Conservation (phyloP, 1,139 yeast species). For the Kurtzmaniella quercitrusa region DNA sequence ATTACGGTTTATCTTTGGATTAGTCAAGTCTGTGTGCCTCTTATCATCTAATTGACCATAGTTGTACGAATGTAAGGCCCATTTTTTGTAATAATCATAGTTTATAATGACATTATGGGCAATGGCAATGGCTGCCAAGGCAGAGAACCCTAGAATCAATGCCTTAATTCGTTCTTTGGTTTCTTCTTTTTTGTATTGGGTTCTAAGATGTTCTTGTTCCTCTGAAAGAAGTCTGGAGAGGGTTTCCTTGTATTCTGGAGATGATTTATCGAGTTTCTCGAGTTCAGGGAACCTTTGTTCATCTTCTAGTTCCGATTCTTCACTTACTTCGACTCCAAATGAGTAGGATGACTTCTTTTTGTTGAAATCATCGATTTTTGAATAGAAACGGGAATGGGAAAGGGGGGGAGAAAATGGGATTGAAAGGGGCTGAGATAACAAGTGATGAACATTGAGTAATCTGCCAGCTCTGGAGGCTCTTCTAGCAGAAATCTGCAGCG, state of each 20-base stretch:
- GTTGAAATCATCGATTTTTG: conserved; percentile 21
- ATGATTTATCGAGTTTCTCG: conserved; percentile 23
- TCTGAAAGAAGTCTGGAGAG: conserved; percentile 27
- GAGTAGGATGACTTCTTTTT: conserved; percentile 31
- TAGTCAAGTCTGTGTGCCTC: conserved; percentile 17
- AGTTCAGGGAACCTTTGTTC: conserved; percentile 29
- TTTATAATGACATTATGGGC: conserved; percentile 41
- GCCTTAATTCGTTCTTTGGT: conserved; percentile 34
- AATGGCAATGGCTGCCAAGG: conserved; percentile 29
- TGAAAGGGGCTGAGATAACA: neutral
- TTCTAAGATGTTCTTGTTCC: conserved; percentile 17
- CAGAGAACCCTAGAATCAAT: conserved; percentile 23
- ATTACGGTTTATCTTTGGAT: conserved; percentile 26
- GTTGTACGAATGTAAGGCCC: conserved; percentile 3
- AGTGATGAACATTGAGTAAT: neutral
- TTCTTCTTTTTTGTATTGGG: conserved; percentile 22
- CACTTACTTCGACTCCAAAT: conserved; percentile 21
- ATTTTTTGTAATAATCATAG: conserved; percentile 31
- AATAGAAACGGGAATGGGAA: neutral
- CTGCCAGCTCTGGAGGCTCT: neutral
- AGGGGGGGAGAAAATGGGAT: neutral
- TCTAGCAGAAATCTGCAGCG: neutral
- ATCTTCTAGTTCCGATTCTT: neutral
- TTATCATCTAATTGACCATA: conserved; percentile 3
- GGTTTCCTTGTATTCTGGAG: conserved; percentile 38